Evolutionary conservation across 129 eudicot genomes (phyloP).

Genomic region (Apium graveolens): DNA sequence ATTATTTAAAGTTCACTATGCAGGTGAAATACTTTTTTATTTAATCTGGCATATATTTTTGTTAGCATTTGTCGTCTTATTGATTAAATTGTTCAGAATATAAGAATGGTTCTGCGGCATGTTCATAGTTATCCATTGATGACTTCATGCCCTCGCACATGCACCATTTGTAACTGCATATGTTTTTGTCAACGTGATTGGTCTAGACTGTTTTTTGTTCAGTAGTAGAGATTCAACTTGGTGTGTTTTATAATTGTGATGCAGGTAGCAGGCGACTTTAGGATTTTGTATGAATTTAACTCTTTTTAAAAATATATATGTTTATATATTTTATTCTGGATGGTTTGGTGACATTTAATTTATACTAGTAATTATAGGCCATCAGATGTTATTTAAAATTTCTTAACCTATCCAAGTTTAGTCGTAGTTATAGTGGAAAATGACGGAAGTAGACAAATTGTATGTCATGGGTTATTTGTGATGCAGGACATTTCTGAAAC

Average conservation of each 20-base stretch:
- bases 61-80: neutral
- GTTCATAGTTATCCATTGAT: neutral
- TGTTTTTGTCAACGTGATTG: neutral
- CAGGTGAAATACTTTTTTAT: slow-evolving; percentile 49
- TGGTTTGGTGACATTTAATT: neutral
- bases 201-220: neutral
- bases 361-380: neutral
- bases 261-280: neutral
- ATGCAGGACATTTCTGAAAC: no score
- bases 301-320: neutral
- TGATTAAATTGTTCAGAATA: neutral
- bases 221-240: neutral
- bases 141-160: neutral
- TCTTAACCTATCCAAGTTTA: neutral
- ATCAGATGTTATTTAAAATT: neutral
- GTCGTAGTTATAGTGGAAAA: neutral
- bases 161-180: neutral
- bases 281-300: neutral
- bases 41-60: neutral
- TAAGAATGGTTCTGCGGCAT: slow-evolving; percentile 9
- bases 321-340: neutral
- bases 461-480: neutral
- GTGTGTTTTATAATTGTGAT: neutral
- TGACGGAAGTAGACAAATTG: neutral
- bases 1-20: slow-evolving; percentile 92